Base-by-base conservation (phyloP, 2,329 filamentous ascomycete species). In the Pseudogymnoascus sp. region DNA sequence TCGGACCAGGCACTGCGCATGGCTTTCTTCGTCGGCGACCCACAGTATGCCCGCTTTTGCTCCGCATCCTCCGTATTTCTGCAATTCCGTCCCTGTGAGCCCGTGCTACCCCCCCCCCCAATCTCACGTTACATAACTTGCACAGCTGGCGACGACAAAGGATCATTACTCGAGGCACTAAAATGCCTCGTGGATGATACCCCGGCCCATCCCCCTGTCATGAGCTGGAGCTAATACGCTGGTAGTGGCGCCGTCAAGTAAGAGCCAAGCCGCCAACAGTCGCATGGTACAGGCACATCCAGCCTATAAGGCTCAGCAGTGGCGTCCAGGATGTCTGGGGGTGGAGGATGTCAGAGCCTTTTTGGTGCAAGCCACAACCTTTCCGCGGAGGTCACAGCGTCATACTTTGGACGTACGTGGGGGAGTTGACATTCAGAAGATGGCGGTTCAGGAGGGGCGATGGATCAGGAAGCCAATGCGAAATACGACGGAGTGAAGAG, bases 311-410 rank as follows among this genome's bases (percentile, higher is more conserved):
- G 31, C 48, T 6, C 8, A 16, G 23, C 14, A 31, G 25, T 31
- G 25, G 48, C 25, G 14, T 54, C 48, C 8, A 54, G 48, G 48
- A 16, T 54, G 45, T 54, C 23, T 54, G 14, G 23, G 48, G 25
- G 23, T 54, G 48, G 48, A 54, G 48, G 48, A 54, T 54, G 48
- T 54, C 25, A 54, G 48, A 54, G 48, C 25, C 25, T 54, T 54
- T 54, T 54, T 54, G 25, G 48, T 16, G 48, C 14, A 54, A 54
- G 48, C 23, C 25, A 54, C 14, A 54, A 4, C 48, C 48, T 28
- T 54, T 31, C 48, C 14, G 23, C n/a, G 14, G 23, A 54, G 23
- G 48, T 16, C 48, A 54, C 48, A 54, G 48, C 23, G 48, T 54
- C 25, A 25, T 31, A 51, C 45, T 28, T 25, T 28, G 23, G 6